Evolutionary conservation across 257 asterid species (phyloP).

Genomic region (Rehmannia glutinosa): DNA sequence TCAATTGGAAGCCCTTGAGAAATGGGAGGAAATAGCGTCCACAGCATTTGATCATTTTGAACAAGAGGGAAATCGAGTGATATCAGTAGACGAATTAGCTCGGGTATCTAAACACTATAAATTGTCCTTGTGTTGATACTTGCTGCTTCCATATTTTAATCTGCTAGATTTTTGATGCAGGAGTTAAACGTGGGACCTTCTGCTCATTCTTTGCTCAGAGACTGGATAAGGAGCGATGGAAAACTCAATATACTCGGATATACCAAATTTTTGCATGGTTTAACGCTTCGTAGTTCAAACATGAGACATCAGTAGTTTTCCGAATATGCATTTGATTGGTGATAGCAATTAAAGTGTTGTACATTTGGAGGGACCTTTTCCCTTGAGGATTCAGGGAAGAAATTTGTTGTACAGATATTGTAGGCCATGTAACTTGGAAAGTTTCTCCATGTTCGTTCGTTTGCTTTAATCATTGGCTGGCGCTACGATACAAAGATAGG

Average conservation of each 20-base stretch:
- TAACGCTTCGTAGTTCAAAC: constrained; percentile 72
- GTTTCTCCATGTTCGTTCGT: too few species aligned
- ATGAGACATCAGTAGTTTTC: constrained; percentile 49
- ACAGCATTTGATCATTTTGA: constrained; percentile 73
- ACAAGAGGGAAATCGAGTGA: constrained; percentile 73
- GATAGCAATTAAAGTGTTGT: neutral
- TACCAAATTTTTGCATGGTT: constrained; percentile 89
- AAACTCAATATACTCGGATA: constrained; percentile 74
- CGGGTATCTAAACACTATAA: constrained; percentile 40
- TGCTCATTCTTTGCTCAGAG: constrained; percentile 68
- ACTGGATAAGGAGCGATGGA: constrained; percentile 72
- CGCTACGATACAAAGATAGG: too few species aligned
- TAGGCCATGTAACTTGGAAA: too few species aligned
- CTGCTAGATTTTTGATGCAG: constrained; percentile 35
- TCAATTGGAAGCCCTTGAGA: constrained; percentile 79
- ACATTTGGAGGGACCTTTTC: too few species aligned
- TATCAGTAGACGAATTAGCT: constrained; percentile 77
- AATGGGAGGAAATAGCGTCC: constrained; percentile 76
- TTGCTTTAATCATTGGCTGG: too few species aligned
- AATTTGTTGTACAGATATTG: constrained; percentile 3
- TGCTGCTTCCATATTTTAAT: neutral
- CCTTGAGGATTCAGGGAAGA: constrained; percentile 2
- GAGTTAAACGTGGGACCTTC: constrained; percentile 71
- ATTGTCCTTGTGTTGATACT: neutral
- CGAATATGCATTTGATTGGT: constrained; percentile 4